Evolutionary conservation across 2,329 filamentous ascomycete genomes (phyloP), one percentile per base, ranked within the genome.

Genomic region (Phoma sp.): DNA sequence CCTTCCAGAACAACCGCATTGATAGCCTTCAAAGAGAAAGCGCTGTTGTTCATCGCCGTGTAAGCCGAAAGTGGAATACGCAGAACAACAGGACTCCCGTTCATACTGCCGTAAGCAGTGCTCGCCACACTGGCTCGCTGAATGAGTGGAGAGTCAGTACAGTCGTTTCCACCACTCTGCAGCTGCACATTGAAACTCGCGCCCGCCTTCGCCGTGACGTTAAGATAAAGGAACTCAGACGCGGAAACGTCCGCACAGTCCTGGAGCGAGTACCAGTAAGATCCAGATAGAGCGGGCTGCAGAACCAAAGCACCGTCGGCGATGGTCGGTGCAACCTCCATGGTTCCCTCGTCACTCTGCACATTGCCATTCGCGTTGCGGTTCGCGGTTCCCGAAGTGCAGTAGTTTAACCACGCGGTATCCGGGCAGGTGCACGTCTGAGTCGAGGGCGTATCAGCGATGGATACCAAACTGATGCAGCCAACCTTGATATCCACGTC

Each of bases 311-410:
- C 43, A 33, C 43, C 43, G 43, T 51, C 43, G 37, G 13, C 29
- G 19, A 57, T 31, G 25, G 35, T 43, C 3, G 53, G 53, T 7
- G 47, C 32, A 4, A 32, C 17, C 9, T 40, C 37, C 53, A 57
- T 57, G 17, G 53, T 51, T 17, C 53, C 53, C 15, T 57, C 53
- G n/a, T 57, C 53, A 24, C 47, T 51, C 38, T 57, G 53, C 6
- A 50, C 36, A 13, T 44, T 38, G 6, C 53, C 53, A 24, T 43
- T 47, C 1, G 47, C 48, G 19, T 57, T 57, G 22, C 48, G 43
- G 47, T 43, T 38, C 6, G 48, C 47, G 12, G 15, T 10, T 10
- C 53, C 53, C 10, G 47, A 24, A n/a, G 25, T 43, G 53, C 53
- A 57, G 32, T 57, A 57, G 38, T 51, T 57, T 35, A 57, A 40